Base-by-base conservation (phyloP, 2,329 filamentous ascomycete species). In the Verticillium nonalfalfae region DNA sequence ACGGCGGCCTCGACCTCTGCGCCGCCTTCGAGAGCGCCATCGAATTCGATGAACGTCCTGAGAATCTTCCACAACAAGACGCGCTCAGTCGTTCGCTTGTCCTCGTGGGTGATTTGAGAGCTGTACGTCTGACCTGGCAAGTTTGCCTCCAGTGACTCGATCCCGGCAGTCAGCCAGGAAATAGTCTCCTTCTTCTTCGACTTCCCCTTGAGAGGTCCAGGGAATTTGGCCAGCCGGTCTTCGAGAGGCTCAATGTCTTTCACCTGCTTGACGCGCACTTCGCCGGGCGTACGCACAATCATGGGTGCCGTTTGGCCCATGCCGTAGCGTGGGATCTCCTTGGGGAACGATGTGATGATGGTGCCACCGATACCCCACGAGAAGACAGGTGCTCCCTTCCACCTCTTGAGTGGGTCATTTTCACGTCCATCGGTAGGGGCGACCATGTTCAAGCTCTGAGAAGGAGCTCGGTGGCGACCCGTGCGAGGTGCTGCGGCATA, bases 171-270 rank as follows among this genome's bases (percentile, higher is more conserved):
- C 55, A 99, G 80, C 95, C 96, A 99, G 1, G 85, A 75, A 54
- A 93, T 68, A 0, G 92, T 85, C 60, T 99, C 94, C 78, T 98
- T 99, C 81, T 99, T 99, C 81, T 97, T 98, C 1, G 88, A 87
- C 72, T 97, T 98, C 50, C 87, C 84, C 73, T 90, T 93, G 34
- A 99, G 78, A 3, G 96, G 95, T 0, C 95, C 95, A 0, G 95
- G 95, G 69, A 98, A 98, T 67, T 88, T 92, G 18, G 86, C 83
- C 57, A 95, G 78, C 2, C 87, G 84, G 38, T 95, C 91, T 31
- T 85, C 79, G 9, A 93, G 78, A 4, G 90, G 87, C 55, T 91
- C 78, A 35, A 91, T 79, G 54, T 93, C 87, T 71, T 90, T 95
- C 64, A 91, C 82, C 67, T 85, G 89, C 64, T 86, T 84, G n/a